Base-by-base conservation (phyloP, 805 yeast genomes). In the Wickerhamomyces kurtzmanii region DNA sequence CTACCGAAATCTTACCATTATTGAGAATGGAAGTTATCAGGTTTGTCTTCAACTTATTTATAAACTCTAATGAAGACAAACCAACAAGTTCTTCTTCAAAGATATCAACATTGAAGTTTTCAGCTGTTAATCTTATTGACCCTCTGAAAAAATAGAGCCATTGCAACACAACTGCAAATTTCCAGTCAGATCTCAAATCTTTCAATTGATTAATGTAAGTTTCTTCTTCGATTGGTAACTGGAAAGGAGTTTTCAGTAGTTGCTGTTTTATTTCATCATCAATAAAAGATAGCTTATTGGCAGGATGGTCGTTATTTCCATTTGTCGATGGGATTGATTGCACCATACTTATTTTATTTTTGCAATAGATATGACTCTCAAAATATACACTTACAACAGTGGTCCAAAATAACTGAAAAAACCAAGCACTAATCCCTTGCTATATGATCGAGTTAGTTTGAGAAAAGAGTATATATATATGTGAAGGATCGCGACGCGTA, bases 11-110 rank as follows among this genome's bases (percentile, higher is more conserved):
- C 23, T 44, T 45, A 3, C 40, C 33, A 11, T 14, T 12, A 1
- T 44, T 44, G 7, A 47, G 23, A 4, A 44, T 29, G 1, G 32
- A 33, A 15, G 45, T 36, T 5, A 45, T 42, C 5, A 45, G 15
- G 13, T 36, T 38, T 2, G 40, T 28, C 29, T 68, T 62, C 19
- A 73, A 53, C 32, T 56, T 64, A 31, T 59, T 57, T 10, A 62
- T 41, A 28, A 73, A 53, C 25, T 59, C 48, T 1, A 55, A 49
- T 11, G 66, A 69, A 14, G 49, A 47, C 14, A 62, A 36, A 1
- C 65, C 66, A 15, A 73, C 53, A 10, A 76, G 51, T 38, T 76
- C 85, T 40, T 74, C 74, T 41, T 76, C 85, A 34, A 75, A 63
- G 12, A 66, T 53, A 32, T 73, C 77, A 6, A 66, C 64, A 39